phyloP scores from a whole-genome alignment of 2,329 filamentous ascomycete genomes.

The Basipetospora chlamydospora region DNA sequence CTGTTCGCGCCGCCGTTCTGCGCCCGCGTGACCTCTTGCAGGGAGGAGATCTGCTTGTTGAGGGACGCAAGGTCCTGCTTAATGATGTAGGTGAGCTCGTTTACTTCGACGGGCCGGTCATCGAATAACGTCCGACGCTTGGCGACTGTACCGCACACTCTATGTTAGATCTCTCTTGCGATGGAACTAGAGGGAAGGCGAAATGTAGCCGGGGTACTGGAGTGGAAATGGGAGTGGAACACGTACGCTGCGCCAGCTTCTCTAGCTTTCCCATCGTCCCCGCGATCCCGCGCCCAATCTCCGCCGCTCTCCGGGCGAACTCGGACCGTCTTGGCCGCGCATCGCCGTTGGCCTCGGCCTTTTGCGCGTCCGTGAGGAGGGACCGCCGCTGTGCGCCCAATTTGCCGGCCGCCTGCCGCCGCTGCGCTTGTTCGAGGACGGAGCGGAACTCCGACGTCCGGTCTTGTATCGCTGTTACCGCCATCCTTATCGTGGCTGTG shows the following conservation, averaged over 20 bases:
- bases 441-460: constrained; percentile 90
- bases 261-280: constrained; percentile 91
- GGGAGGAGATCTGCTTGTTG: constrained; percentile 72
- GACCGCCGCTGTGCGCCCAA: constrained; percentile 66
- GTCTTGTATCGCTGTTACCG: constrained; percentile 75
- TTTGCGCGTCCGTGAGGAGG: constrained; percentile 61
- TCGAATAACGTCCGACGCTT: constrained; percentile 95
- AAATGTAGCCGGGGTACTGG: too few relatives aligned
- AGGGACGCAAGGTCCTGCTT: constrained; percentile 81
- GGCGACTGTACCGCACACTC: too few relatives aligned
- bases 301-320: constrained; percentile 80
- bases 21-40: constrained; percentile 65
- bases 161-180: too few relatives aligned
- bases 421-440: constrained; percentile 75
- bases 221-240: background rate
- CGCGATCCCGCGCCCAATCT: constrained; percentile 83
- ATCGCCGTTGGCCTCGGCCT: constrained; percentile 43
- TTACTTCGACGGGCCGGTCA: constrained; percentile 90
- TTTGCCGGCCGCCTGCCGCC: constrained; percentile 62
- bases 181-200: too few relatives aligned
- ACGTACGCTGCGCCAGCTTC: constrained; percentile 68
- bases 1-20: constrained; percentile 57
- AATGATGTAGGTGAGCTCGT: constrained; percentile 92
- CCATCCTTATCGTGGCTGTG: constrained; percentile 30
- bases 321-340: constrained; percentile 57